Base-by-base conservation (phyloP, 2,329 filamentous ascomycete species). In the Aspergillus cejpii region DNA sequence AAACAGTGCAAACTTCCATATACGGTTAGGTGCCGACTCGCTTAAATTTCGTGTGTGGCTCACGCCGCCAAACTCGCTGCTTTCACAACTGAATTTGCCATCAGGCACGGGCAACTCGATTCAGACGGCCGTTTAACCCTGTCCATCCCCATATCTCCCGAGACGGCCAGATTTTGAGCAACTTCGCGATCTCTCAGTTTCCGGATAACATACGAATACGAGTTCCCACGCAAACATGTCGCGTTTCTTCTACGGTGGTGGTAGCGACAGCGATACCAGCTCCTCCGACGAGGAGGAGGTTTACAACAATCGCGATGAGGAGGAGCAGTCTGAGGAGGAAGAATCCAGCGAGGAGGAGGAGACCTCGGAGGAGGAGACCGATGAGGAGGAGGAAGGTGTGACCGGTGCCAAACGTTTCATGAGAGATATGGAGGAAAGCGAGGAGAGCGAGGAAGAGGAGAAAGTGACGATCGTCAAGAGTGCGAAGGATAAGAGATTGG, bases 401-500 rank as follows among this genome's bases (percentile, higher is more conserved):
- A 79, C 74, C 23, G 90, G 90, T 65, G 84, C 85, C 54, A 83
- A 76, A 62, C 80, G 82, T 64, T 98, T 98, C 83, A 82, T 97
- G 79, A 82, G 83, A 58, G 83, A 80, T 56, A 79, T 72, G 10
- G 83, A 80, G 47, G 88, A 92, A 40, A 87, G 84, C 60, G 86
- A 90, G 54, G 83, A 89, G 45, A 81, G 77, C 60, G 90, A 89
- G 65, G 90, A 92, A 54, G 87, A 92, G 54, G 91, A 96, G 54
- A 80, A 81, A 55, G 81, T 84, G 54, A 87, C 84, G 61, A 81
- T 92, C 60, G 86, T 97, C 63, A 96, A 94, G 79, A 96, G 89
- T 70, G 90, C 91, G 62, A 97, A 97, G 74, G 89, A 97, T 76
- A 98, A 98, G 80, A 82, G 92, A 51, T 78, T 88, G 56, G 91